Conservation (phyloP, 108 stramenopile species). For the Schizochytrium sp. region DNA sequence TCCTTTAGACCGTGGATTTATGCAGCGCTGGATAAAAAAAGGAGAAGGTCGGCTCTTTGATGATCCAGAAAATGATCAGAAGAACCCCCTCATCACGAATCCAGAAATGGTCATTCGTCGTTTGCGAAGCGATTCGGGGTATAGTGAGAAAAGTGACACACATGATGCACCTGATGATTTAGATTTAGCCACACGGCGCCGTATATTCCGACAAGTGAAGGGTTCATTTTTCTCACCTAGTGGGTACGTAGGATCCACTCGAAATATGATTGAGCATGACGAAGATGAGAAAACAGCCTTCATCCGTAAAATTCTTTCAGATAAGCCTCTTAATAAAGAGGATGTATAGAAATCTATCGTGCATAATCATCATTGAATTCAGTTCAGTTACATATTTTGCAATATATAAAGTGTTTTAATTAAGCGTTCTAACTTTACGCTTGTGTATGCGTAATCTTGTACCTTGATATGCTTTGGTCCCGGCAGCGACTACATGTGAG, state of each 20-base stretch:
- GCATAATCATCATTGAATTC: not conserved
- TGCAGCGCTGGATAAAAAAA: constrained; percentile 59
- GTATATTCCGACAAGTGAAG: not conserved
- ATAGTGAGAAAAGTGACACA: not conserved
- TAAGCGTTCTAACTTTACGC: too few relatives aligned
- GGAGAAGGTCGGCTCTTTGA: constrained; percentile 3
- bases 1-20: constrained; percentile 2
- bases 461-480: too few relatives aligned
- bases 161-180: not conserved
- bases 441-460: too few relatives aligned
- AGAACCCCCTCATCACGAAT: constrained; percentile 26
- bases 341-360: not conserved
- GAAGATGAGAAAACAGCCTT: constrained; percentile 15
- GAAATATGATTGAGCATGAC: not conserved
- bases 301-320: constrained; percentile 17
- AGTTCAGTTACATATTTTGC: too few relatives aligned
- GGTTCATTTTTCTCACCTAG: not conserved
- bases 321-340: not conserved
- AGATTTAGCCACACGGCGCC: not conserved
- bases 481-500: too few relatives aligned
- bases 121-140: not conserved
- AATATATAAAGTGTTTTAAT: too few relatives aligned
- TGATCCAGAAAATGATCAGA: not conserved
- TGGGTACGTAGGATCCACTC: constrained; percentile 53
- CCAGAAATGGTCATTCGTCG: not conserved